phyloP scores from a whole-genome alignment of 2,329 filamentous ascomycete genomes.

The Amylocarpus encephaloides region DNA sequence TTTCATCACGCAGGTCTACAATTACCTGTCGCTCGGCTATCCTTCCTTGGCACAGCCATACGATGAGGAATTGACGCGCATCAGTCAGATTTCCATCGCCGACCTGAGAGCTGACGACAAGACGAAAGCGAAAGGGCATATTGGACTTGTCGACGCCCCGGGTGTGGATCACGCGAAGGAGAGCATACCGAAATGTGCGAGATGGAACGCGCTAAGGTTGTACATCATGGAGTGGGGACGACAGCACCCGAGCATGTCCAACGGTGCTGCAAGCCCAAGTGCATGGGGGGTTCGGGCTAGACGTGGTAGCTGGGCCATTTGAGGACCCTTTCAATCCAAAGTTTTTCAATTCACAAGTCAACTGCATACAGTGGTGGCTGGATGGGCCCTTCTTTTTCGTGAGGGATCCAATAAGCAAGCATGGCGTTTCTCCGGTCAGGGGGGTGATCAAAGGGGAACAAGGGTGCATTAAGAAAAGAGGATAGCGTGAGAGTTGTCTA shows the following conservation, averaged over 20 bases:
- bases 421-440: too few relatives aligned
- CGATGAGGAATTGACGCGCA: constrained; percentile 79
- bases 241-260: constrained; percentile 68
- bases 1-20: constrained; percentile 94
- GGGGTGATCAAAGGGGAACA: too few relatives aligned
- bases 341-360: constrained; percentile 30
- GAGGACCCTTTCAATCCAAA: neutral
- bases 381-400: neutral
- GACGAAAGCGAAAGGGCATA: constrained; percentile 65
- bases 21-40: constrained; percentile 90
- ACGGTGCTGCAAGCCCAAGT: constrained; percentile 46
- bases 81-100: constrained; percentile 61
- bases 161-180: constrained; percentile 35
- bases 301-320: constrained; percentile 69
- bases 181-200: constrained; percentile 43
- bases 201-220: constrained; percentile 76
- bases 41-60: constrained; percentile 77
- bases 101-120: constrained; percentile 70
- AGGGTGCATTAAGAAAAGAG: too few relatives aligned
- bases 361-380: neutral
- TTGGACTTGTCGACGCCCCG: constrained; percentile 48
- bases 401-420: neutral
- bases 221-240: constrained; percentile 89
- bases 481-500: too few relatives aligned
- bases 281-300: constrained; percentile 64